Evolutionary conservation across 2,329 filamentous ascomycete genomes (phyloP), one percentile per base, ranked within the genome.

Genomic region (Grosmannia huntii): DNA sequence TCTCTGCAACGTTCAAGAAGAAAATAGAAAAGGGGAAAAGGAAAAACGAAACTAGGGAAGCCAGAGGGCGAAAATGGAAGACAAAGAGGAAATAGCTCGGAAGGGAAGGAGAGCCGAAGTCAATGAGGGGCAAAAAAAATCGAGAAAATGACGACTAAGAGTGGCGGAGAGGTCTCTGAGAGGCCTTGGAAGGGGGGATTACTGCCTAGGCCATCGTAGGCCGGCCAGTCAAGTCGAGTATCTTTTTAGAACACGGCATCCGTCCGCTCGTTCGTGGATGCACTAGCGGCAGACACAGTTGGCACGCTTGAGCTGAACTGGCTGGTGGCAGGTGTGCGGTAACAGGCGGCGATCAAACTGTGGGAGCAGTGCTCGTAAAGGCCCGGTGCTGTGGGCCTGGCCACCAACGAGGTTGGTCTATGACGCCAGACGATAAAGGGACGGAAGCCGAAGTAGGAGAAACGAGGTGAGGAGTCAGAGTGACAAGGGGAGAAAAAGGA

Each of bases 61-160:
- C 50, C 46, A 38, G 44, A 19, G 25, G 28, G 53, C 21, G 46
- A 23, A 49, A 49, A 25, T 27, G 46, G 23, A n/a, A 44, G 46
- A 58, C 36, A 28, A 52, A 33, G 36, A 56, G 38, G 49, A 59
- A 63, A 60, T 51, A 59, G 56, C 60, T 61, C 60, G 59, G 56
- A 33, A 60, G 53, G 57, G 59, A 59, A 63, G 56, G 60, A 53
- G 55, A 49, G 60, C 51, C 58, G 53, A 57, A 62, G 59, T 59
- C 54, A 57, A 48, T 48, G 62, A 62, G 59, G 62, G 62, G 62
- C 60, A 60, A 61, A 60, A 53, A 56, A 51, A 16, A 48, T 36
- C 36, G 55, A 49, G 51, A 57, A 60, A 57, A 58, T 59, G 57
- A 59, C 54, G 61, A 58, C 60, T 53, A 58, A 21, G 46, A 53